Conservation (phyloP, 805 yeast genomes). For the Saturnispora silvae region DNA sequence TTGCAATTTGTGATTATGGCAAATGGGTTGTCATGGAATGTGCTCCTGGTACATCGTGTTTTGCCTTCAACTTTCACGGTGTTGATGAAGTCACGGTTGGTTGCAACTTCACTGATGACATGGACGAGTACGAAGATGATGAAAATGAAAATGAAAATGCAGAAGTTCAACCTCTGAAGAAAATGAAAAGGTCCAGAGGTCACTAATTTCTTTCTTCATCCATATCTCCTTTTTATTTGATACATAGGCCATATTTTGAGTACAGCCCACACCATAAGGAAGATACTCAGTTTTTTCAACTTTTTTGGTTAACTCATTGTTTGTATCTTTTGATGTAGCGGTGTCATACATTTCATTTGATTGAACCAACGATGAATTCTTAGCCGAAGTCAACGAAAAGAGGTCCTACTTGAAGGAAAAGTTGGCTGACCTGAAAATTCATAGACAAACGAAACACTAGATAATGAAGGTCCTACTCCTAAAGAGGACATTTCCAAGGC, state of each 20-base stretch:
- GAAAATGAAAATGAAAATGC: slow-evolving; percentile 13
- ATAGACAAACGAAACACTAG: slow-evolving; percentile 55
- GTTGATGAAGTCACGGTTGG: slow-evolving; percentile 33
- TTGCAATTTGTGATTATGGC: slow-evolving; percentile 48
- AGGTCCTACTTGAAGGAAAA: slow-evolving; percentile 45
- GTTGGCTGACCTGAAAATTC: slow-evolving; percentile 38
- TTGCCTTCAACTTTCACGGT: slow-evolving; percentile 33
- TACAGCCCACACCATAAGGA: no score
- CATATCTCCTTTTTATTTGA: no score
- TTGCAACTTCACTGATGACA: slow-evolving; percentile 35
- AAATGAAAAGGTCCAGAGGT: no score
- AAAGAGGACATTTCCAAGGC: slow-evolving; percentile 51
- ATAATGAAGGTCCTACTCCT: slow-evolving; percentile 63
- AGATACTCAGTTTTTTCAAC: no score
- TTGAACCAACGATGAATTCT: slow-evolving; percentile 49
- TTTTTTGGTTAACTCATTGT: no score
- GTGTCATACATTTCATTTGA: no score
- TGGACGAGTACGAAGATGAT: slow-evolving; percentile 25
- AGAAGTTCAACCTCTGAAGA: background rate
- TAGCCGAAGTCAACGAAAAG: slow-evolving; percentile 48
- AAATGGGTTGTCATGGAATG: slow-evolving; percentile 48
- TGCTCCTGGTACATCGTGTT: slow-evolving; percentile 55
- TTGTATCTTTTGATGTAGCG: no score
- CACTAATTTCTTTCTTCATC: no score
- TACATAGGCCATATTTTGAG: no score